These are phyloP conservation scores for Ustilago lituana DNA, from an alignment of 1,284 basidiomycete genomes.

Conservation along the genomic window DNA sequence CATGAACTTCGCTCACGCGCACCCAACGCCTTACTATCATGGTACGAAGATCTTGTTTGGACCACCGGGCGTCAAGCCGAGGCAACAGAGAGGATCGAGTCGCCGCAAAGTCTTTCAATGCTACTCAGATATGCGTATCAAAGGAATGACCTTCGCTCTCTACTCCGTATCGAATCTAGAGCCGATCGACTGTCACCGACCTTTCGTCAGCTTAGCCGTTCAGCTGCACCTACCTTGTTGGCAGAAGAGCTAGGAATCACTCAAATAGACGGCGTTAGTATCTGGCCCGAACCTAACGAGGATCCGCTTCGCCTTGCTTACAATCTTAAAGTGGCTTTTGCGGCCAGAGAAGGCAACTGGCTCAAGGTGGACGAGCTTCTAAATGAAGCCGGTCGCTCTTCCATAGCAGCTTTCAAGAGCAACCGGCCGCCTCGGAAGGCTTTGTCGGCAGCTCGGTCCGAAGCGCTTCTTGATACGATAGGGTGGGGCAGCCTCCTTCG, in stretches of 20 bases:
- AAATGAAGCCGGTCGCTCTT: background rate
- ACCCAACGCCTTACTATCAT: slow-evolving; percentile 15
- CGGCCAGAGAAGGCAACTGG: slow-evolving; percentile 29
- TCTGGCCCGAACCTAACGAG: slow-evolving; percentile 23
- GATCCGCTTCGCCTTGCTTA: slow-evolving; percentile 21
- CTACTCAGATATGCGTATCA: slow-evolving; percentile 24
- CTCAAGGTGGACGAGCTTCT: slow-evolving; percentile 26
- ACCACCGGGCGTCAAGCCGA: slow-evolving; percentile 23
- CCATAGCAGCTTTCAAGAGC: background rate
- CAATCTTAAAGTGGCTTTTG: slow-evolving; percentile 35
- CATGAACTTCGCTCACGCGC: slow-evolving; percentile 1
- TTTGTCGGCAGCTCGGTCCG: background rate
- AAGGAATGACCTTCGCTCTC: slow-evolving; percentile 24
- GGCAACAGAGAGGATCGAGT: slow-evolving; percentile 10
- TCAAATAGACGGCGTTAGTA: slow-evolving; percentile 11
- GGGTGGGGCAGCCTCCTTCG: slow-evolving; percentile 32
- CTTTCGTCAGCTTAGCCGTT: background rate
- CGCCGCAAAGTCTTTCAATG: slow-evolving; percentile 16
- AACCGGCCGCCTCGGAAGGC: background rate
- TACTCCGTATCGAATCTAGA: slow-evolving; percentile 23
- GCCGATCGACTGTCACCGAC: slow-evolving; percentile 2
- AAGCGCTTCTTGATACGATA: slow-evolving; percentile 6
- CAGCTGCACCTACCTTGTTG: background rate
- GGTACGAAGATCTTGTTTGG: slow-evolving; percentile 44
- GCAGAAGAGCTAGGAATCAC: background rate